phyloP scores from a whole-genome alignment of 805 yeast genomes.

The Candida orba region DNA sequence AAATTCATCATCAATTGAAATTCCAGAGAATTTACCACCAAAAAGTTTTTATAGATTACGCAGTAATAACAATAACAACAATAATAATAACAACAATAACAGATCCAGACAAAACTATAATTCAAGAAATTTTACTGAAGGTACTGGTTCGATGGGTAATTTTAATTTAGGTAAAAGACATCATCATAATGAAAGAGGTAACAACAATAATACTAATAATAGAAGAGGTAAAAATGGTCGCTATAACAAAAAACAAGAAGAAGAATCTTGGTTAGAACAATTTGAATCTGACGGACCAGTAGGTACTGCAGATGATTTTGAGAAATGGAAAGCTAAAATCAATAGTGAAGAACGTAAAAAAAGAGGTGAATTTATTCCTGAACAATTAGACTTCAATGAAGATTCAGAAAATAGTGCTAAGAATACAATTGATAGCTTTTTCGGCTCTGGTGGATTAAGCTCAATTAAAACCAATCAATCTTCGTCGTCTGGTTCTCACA shows the following conservation, averaged over 20 bases:
- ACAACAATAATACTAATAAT: background rate
- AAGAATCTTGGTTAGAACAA: slow-evolving; percentile 17
- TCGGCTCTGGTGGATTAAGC: slow-evolving; percentile 11
- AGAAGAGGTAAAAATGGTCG: slow-evolving; percentile 11
- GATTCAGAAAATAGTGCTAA: slow-evolving; percentile 8
- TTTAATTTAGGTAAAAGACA: slow-evolving; percentile 17
- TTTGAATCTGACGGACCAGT: slow-evolving; percentile 17
- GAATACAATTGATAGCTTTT: slow-evolving; percentile 21
- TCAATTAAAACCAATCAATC: slow-evolving; percentile 5
- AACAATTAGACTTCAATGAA: slow-evolving; percentile 3
- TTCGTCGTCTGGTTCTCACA: slow-evolving; percentile 4
- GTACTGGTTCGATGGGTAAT: slow-evolving; percentile 25
- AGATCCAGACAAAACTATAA: slow-evolving; percentile 6
- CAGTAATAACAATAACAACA: slow-evolving; percentile 3
- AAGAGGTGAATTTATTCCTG: slow-evolving; percentile 21
- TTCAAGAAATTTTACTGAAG: slow-evolving; percentile 11
- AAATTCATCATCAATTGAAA: slow-evolving; percentile 9
- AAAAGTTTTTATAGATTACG: slow-evolving; percentile 18
- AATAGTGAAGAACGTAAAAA: slow-evolving; percentile 29
- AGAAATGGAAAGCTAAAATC: slow-evolving; percentile 32
- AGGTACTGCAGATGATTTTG: slow-evolving; percentile 30
- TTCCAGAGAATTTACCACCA: slow-evolving; percentile 17
- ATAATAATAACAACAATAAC: slow-evolving; percentile 1
- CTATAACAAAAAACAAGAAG: slow-evolving; percentile 14
- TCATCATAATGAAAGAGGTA: slow-evolving; percentile 6